phyloP scores from a whole-genome alignment of 1,284 basidiomycete species.

The Tilletiaria anomala region DNA sequence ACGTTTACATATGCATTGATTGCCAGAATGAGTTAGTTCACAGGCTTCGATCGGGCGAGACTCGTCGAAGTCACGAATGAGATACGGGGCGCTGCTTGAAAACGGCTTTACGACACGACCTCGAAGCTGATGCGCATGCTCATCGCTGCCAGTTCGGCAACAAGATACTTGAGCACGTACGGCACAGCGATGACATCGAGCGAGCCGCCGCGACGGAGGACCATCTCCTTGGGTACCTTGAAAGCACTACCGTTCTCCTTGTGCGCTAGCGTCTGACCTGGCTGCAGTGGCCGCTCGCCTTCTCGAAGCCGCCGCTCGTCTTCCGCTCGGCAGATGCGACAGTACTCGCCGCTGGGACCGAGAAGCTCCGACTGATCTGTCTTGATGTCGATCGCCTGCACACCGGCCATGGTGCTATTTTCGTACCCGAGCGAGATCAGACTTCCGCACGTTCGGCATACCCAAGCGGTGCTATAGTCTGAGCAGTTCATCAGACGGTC shows the following conservation, averaged over 20 bases:
- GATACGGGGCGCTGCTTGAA: too few relatives aligned
- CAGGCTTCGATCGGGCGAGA: too few relatives aligned
- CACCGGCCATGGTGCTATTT: constrained; percentile 8
- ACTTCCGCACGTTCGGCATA: constrained; percentile 87
- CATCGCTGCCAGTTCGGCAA: constrained; percentile 50
- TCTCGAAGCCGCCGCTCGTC: constrained; percentile 12
- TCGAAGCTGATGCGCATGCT: constrained; percentile 44
- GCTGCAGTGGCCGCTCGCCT: constrained; percentile 8
- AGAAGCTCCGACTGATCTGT: not conserved
- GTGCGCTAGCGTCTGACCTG: not conserved
- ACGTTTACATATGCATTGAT: too few relatives aligned
- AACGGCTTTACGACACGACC: too few relatives aligned
- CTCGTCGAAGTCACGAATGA: too few relatives aligned
- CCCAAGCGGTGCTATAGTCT: constrained; percentile 96
- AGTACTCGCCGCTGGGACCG: constrained; percentile 35
- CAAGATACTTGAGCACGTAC: constrained; percentile 53
- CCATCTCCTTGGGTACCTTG: constrained; percentile 11
- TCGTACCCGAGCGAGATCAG: constrained; percentile 65
- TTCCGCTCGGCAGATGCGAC: constrained; percentile 27
- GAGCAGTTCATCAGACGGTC: constrained; percentile 99
- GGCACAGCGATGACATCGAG: constrained; percentile 57
- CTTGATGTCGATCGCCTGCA: constrained; percentile 10
- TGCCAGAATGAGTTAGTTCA: too few relatives aligned
- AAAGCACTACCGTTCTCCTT: constrained; percentile 13
- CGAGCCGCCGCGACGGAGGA: constrained; percentile 11